Conservation (phyloP, 2,329 filamentous ascomycete genomes). For the Colletotrichum sp. region DNA sequence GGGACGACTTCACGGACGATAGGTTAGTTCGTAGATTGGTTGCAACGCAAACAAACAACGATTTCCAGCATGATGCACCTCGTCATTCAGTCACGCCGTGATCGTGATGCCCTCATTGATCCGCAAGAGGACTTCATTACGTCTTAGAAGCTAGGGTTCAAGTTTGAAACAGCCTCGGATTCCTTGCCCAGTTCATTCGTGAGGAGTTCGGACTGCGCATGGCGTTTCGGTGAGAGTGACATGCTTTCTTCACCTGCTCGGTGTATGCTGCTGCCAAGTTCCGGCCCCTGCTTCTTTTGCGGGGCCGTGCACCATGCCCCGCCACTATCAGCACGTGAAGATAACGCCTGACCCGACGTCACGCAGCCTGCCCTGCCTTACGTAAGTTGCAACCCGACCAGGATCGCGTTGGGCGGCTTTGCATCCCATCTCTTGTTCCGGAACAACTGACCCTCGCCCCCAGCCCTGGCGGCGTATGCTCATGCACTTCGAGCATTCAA, state of each 20-base stretch:
- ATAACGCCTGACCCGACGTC: not conserved
- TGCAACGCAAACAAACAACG: not conserved
- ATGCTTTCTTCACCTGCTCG: not conserved
- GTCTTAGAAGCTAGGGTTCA: not conserved
- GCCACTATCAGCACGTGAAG: slow-evolving; percentile 12
- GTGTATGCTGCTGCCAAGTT: not conserved
- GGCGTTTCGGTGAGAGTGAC: not conserved
- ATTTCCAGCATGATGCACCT: not conserved
- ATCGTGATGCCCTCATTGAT: not conserved
- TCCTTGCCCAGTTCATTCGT: not conserved
- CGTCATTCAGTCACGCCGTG: not conserved
- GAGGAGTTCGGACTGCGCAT: not conserved
- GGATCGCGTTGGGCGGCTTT: not conserved
- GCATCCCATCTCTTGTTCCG: not conserved
- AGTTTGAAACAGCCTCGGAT: slow-evolving; percentile 2
- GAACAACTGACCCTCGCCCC: not conserved
- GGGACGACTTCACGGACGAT: not conserved
- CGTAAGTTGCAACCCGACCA: slow-evolving; percentile 13
- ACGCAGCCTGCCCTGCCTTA: not conserved
- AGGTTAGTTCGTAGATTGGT: not conserved
- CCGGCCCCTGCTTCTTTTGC: not conserved
- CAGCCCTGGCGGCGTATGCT: not conserved
- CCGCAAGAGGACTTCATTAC: not conserved
- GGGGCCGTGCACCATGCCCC: not conserved
- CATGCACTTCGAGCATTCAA: not conserved